Conservation (phyloP, 352 stramenopile species). For the Pilasporangium apinafurcum region DNA sequence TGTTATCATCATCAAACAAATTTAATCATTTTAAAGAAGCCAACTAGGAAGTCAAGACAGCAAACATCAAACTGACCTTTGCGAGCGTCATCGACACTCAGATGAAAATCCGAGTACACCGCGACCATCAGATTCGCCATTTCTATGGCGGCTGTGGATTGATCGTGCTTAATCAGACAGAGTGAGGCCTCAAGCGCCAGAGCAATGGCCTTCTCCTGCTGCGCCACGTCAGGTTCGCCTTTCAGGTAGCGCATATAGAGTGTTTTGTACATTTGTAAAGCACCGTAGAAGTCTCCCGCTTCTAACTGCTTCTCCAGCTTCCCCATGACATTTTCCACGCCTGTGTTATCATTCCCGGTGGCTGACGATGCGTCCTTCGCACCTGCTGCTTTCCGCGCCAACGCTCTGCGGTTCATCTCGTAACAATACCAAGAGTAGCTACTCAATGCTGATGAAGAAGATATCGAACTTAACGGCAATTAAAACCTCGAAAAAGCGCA, state of each 20-base stretch:
- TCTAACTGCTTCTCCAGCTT: slow-evolving; percentile 71
- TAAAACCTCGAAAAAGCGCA: too few relatives aligned
- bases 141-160: slow-evolving; percentile 71
- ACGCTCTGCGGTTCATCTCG: slow-evolving; percentile 67
- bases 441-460: too few relatives aligned
- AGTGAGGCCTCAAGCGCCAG: slow-evolving; percentile 63
- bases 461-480: too few relatives aligned
- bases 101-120: slow-evolving; percentile 65
- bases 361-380: slow-evolving; percentile 8
- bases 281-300: slow-evolving; percentile 80
- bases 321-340: slow-evolving; percentile 69
- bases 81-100: slow-evolving; percentile 56
- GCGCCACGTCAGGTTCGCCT: slow-evolving; percentile 40
- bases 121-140: slow-evolving; percentile 78
- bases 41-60: not conserved
- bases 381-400: slow-evolving; percentile 36
- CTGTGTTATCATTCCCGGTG: slow-evolving; percentile 24
- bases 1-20: not conserved
- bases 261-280: slow-evolving; percentile 89
- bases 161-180: slow-evolving; percentile 59
- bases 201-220: slow-evolving; percentile 58
- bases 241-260: slow-evolving; percentile 85
- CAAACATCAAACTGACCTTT: slow-evolving; percentile 30
- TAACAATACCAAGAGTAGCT: too few relatives aligned
- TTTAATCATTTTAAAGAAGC: not conserved